A percentile compares a stretch with the other conserved stretches of the same genome.
These are phyloP conservation scores for Capronia americana DNA, from an alignment of 2,329 filamentous ascomycete genomes.

Conservation along the genomic window DNA sequence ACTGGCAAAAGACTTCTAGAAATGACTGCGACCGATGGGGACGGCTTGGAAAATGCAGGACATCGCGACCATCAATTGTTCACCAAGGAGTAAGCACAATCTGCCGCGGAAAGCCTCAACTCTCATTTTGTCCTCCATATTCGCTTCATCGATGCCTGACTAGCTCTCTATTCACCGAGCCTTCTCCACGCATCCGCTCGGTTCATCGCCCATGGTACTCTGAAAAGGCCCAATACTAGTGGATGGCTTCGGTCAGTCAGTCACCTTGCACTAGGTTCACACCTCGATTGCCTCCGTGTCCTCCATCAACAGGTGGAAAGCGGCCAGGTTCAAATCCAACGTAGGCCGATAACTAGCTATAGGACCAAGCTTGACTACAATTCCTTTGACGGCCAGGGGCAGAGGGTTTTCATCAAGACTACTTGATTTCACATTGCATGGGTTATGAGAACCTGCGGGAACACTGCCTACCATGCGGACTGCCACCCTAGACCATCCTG, in stretches of 20 bases:
- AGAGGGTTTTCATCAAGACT: not conserved
- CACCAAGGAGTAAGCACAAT: not conserved
- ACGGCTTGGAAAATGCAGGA: not conserved
- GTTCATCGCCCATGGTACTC: no score
- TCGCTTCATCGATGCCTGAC: not conserved
- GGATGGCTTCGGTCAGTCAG: not conserved
- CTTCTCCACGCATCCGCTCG: not conserved
- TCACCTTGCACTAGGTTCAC: not conserved
- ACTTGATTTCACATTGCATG: not conserved
- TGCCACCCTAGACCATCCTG: not conserved
- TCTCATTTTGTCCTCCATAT: not conserved
- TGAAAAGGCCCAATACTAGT: not conserved
- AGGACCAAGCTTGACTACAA: not conserved
- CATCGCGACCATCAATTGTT: not conserved
- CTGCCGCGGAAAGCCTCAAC: not conserved
- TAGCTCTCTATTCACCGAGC: not conserved
- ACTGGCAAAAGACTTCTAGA: not conserved
- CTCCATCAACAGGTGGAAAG: not conserved
- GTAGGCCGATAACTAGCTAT: not conserved
- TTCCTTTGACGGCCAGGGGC: not conserved
- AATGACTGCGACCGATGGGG: not conserved
- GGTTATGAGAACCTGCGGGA: not conserved
- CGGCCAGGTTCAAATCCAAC: not conserved
- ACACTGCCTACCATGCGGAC: not conserved
- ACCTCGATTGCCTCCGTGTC: not conserved